Conservation (phyloP, 306 rosid genomes). For the Inga laurina region DNA sequence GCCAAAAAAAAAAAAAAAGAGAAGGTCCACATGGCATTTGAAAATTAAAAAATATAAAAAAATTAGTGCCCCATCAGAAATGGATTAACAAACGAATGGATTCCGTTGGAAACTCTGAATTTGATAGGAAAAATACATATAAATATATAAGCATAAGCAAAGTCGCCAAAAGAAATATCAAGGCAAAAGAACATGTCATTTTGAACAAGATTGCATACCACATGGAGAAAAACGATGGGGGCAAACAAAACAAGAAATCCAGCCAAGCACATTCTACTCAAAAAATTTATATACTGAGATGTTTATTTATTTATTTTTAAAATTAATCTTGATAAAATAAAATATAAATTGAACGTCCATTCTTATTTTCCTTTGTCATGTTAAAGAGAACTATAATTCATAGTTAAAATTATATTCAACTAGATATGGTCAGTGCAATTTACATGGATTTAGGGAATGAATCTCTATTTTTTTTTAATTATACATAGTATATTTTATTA, state of each 20-base stretch:
- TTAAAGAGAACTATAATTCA: background rate
- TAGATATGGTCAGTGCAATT: background rate
- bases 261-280: background rate
- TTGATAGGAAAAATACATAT: no score
- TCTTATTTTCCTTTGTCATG: background rate
- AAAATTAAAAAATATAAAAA: no score
- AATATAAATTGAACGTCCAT: background rate
- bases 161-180: background rate
- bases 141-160: background rate
- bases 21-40: no score
- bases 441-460: background rate
- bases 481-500: no score
- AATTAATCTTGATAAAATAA: no score
- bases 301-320: background rate
- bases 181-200: background rate
- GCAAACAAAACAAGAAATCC: background rate
- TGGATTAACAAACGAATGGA: no score
- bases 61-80: no score
- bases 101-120: no score
- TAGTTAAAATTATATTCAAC: background rate
- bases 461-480: no score
- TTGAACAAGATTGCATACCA: background rate
- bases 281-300: no score
- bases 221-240: background rate
- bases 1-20: no score